Evolutionary conservation across 83 land plant species (phyloP), one percentile per base, ranked within the genome.

Genomic region (Picea engelmannii): DNA sequence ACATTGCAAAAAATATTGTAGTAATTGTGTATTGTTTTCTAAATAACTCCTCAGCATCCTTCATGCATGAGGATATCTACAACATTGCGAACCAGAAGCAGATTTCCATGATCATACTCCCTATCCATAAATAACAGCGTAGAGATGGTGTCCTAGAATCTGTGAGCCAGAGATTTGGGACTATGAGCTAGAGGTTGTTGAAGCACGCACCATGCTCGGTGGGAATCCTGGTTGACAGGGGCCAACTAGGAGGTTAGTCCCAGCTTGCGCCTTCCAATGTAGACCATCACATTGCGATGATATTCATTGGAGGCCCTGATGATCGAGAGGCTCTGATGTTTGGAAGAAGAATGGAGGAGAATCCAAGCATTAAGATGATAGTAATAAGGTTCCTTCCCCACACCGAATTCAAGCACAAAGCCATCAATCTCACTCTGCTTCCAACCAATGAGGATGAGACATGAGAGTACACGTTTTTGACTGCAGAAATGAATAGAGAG

Each of bases 261-360:
- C 76, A 67, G 35, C 52, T 85, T 8, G 63, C 79, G 2, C 81
- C 95, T 60, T 58, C 49, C 8, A 71, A 49, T 13, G 83, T 73
- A 13, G 67, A 60, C 40, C 92, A 85, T 49, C 55, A 62, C 25
- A 79, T 96, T 38, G 87, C 88, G 25, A 86, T 96, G 6, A 13
- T 94, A 3, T 96, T 96, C 87, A 92, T 91, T 76, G 97, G 99
- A 13, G 99, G 99, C 23, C 94, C 97, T 0, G 99, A 96, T 65
- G 99, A 96, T 55, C 86, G 97, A 0, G 95, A 94, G 81, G 97
- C 95, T 1, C 80, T 94, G 66, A 90, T 87, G 69, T 71, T 94
- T 25, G 99, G 88, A 38, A 83, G 86, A 49, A 87, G 92, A 76
- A 96, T 96, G 95, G 91, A 88, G 0, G 93, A 94, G 80, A 97